A percentile compares a stretch with the other conserved stretches of the same genome.
phyloP scores from a whole-genome alignment of 2,329 filamentous ascomycete genomes.

The Fusarium liriodendri region DNA sequence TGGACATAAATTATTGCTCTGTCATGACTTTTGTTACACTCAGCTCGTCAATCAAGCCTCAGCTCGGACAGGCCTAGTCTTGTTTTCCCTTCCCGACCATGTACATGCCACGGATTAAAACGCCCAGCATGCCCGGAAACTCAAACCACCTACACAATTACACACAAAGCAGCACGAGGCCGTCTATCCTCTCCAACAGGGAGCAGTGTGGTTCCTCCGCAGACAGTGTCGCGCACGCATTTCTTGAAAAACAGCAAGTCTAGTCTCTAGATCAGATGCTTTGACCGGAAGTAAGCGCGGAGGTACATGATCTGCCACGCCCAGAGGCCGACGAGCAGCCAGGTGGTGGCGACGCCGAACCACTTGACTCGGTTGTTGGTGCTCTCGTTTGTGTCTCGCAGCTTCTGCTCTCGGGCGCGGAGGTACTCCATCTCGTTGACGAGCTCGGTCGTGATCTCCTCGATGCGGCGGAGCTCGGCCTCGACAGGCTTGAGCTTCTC shows the following conservation, averaged over 20 bases:
- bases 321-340: slow-evolving; percentile 88
- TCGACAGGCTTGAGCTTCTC: slow-evolving; percentile 99
- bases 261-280: slow-evolving; percentile 52
- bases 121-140: slow-evolving; percentile 40
- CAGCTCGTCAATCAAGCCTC: slow-evolving; percentile 33
- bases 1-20: slow-evolving; percentile 41
- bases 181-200: slow-evolving; percentile 10
- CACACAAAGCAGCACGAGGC: slow-evolving; percentile 9
- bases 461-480: slow-evolving; percentile 90
- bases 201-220: slow-evolving; percentile 7
- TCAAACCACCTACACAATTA: slow-evolving; percentile 33
- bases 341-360: slow-evolving; percentile 96
- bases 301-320: slow-evolving; percentile 98
- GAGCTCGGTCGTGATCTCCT: slow-evolving; percentile 90
- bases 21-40: slow-evolving; percentile 45
- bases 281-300: slow-evolving; percentile 89
- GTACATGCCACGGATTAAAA: slow-evolving; percentile 43
- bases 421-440: slow-evolving; percentile 98
- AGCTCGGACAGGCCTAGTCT: slow-evolving; percentile 22
- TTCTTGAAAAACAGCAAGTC: slow-evolving; percentile 20
- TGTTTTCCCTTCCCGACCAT: slow-evolving; percentile 38
- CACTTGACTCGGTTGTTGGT: slow-evolving; percentile 99
- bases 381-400: slow-evolving; percentile 99
- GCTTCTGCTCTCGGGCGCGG: slow-evolving; percentile 87
- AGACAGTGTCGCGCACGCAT: slow-evolving; percentile 25